These are phyloP conservation scores for Backusella westeae DNA, from an alignment of 192 early-diverging fungal species.

Conservation along the genomic window DNA sequence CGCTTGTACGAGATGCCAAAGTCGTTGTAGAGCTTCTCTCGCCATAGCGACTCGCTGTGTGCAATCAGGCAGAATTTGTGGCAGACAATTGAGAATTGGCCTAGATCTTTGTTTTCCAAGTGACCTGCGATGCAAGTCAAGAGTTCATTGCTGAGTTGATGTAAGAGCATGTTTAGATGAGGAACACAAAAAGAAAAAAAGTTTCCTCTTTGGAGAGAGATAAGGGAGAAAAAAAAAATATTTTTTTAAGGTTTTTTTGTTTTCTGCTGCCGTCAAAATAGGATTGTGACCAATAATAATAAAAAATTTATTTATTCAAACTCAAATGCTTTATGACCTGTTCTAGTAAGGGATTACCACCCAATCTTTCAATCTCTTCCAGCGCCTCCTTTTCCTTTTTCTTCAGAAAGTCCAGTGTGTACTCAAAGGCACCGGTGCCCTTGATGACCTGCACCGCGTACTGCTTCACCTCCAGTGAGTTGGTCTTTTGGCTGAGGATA, in stretches of 20 bases:
- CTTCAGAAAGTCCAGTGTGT: constrained; percentile 52
- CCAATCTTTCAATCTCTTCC: constrained; percentile 56
- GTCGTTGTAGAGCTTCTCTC: constrained; percentile 24
- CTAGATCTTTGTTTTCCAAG: constrained; percentile 1
- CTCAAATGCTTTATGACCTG: constrained; percentile 23
- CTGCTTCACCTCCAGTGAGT: constrained; percentile 68
- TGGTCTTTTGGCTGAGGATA: constrained; percentile 76
- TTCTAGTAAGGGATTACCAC: constrained; percentile 67
- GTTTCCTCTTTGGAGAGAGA: not conserved
- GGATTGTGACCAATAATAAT: not conserved
- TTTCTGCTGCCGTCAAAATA: not conserved
- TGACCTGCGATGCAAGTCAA: constrained; percentile 23
- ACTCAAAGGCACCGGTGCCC: constrained; percentile 64
- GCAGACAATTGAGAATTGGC: constrained; percentile 10
- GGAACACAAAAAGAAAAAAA: not conserved
- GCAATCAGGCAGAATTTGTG: constrained; percentile 19
- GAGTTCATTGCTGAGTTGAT: constrained; percentile 18
- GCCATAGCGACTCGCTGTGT: constrained; percentile 28
- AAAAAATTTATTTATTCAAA: not conserved
- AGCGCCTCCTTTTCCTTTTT: constrained; percentile 55
- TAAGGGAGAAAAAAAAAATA: not conserved
- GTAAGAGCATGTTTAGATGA: not conserved
- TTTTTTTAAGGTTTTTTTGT: not conserved
- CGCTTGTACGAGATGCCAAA: constrained; percentile 34
- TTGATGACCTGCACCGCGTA: constrained; percentile 77